Evolutionary conservation across 2,329 filamentous ascomycete species (phyloP).

Genomic region (Xylariomycetidae sp.): DNA sequence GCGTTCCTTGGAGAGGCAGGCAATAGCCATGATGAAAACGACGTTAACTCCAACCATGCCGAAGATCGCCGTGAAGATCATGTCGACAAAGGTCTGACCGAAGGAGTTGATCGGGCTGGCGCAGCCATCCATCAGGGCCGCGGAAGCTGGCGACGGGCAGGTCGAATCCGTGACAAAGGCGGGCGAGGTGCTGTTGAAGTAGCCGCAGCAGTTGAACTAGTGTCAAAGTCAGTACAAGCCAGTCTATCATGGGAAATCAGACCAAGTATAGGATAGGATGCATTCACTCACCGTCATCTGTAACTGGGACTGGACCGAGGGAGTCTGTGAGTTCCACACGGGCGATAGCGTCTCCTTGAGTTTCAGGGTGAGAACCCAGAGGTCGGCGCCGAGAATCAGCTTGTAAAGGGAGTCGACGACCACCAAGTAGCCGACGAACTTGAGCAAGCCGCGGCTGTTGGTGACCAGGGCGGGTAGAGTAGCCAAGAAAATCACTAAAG

Average conservation of each 20-base stretch:
- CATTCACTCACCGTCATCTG: conserved; percentile 55
- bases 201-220: conserved; percentile 77
- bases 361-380: conserved; percentile 69
- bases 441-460: conserved; percentile 62
- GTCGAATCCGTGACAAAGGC: conserved; percentile 63
- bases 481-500: conserved; percentile 63
- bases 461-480: conserved; percentile 68
- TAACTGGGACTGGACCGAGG: conserved; percentile 58
- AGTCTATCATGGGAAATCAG: neutral
- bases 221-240: conserved; percentile 15
- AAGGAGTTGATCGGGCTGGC: conserved; percentile 61
- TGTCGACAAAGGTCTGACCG: conserved; percentile 65
- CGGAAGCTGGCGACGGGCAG: conserved; percentile 65
- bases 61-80: conserved; percentile 74
- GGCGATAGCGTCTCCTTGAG: conserved; percentile 56
- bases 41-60: conserved; percentile 69
- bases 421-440: conserved; percentile 59
- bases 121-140: conserved; percentile 65
- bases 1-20: conserved; percentile 73
- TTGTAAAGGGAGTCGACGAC: conserved; percentile 58
- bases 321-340: conserved; percentile 54
- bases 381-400: conserved; percentile 56
- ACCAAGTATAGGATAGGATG: neutral
- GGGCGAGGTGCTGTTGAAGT: conserved; percentile 64
- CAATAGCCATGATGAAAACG: conserved; percentile 62